A percentile compares a stretch with the other conserved stretches of the same genome.
Conservation (phyloP, 2,329 filamentous ascomycete genomes). For the Fonsecaea pedrosoi region DNA sequence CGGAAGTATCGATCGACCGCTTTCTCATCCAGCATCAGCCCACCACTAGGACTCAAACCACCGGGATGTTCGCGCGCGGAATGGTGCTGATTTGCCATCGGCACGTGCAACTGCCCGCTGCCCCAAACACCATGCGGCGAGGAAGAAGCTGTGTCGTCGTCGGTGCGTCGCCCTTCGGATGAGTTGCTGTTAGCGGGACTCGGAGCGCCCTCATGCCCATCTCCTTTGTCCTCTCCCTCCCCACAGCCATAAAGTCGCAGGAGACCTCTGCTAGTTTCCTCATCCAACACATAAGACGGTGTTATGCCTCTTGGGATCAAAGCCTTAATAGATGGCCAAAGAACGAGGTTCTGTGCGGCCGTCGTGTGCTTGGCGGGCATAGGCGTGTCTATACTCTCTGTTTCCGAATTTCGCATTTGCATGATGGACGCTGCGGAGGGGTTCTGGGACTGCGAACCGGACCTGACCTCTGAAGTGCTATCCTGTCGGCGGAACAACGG, state of each 20-base stretch:
- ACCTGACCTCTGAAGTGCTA: conserved; percentile 36
- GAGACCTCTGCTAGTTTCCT: conserved; percentile 75
- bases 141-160: conserved; percentile 45
- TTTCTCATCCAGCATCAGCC: conserved; percentile 60
- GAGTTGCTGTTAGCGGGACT: conserved; percentile 51
- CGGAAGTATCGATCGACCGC: conserved; percentile 59
- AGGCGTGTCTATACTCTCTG: conserved; percentile 64
- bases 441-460: conserved; percentile 12
- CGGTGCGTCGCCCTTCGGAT: conserved; percentile 38
- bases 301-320: conserved; percentile 62
- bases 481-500: conserved; percentile 34
- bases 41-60: conserved; percentile 58
- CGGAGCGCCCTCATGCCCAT: conserved; percentile 50
- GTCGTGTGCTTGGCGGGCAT: conserved; percentile 89
- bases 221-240: conserved; percentile 70
- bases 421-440: conserved; percentile 29
- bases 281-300: conserved; percentile 70
- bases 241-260: conserved; percentile 79
- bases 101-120: conserved; percentile 48
- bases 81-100: conserved; percentile 37
- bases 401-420: conserved; percentile 53
- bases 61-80: conserved; percentile 48
- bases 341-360: conserved; percentile 80
- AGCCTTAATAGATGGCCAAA: conserved; percentile 71
- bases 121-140: conserved; percentile 61